Evolutionary conservation across 2,329 filamentous ascomycete genomes (phyloP), one percentile per base, ranked within the genome.

Genomic region (Hypoxylon sp.): DNA sequence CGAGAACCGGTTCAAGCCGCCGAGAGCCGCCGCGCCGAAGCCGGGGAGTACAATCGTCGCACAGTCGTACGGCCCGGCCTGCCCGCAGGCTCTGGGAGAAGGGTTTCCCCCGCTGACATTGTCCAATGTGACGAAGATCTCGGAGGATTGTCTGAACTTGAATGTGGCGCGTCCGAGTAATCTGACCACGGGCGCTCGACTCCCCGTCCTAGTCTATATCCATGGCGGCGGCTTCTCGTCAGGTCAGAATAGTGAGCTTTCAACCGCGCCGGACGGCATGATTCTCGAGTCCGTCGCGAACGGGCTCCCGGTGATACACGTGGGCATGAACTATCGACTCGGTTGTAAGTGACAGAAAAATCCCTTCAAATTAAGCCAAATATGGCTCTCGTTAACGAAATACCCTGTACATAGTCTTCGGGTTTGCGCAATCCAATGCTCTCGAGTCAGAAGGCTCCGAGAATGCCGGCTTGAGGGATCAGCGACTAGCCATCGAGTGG

Each of bases 381-480:
- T 13, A 32, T 36, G n/a, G 41, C 13, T 25, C 10, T 7, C 11
- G 34, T 32, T 56, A 43, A 68, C 30, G n/a, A 7, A 19, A 36
- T 17, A 14, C 28, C 13, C 25, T 23, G 1, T 23, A 5, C n/a
- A 45, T 46, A 72, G 63, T 76, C 49, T 78, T 78, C 50, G 75
- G 75, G 10, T 79, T 78, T 59, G 70, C 76, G 7, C 73, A 75
- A 50, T 76, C 73, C 43, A 70, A 72, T 25, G 74, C 76, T 6
- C 73, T 77, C 14, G 34, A 74, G 51, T 64, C 63, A 0, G 75
- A 77, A 56, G 75, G 76, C 10, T 78, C 76, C 0, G 74, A 81
- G 61, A 87, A 87, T 55, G 79, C 82, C 11, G 85, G 84, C 0
- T 68, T 84, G 7, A 77, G 79, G 45, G 83, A 85, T 63, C 82